Evolutionary conservation across 2,329 filamentous ascomycete genomes (phyloP), one percentile per base, ranked within the genome.

Genomic region (Celoporthe dispersa): DNA sequence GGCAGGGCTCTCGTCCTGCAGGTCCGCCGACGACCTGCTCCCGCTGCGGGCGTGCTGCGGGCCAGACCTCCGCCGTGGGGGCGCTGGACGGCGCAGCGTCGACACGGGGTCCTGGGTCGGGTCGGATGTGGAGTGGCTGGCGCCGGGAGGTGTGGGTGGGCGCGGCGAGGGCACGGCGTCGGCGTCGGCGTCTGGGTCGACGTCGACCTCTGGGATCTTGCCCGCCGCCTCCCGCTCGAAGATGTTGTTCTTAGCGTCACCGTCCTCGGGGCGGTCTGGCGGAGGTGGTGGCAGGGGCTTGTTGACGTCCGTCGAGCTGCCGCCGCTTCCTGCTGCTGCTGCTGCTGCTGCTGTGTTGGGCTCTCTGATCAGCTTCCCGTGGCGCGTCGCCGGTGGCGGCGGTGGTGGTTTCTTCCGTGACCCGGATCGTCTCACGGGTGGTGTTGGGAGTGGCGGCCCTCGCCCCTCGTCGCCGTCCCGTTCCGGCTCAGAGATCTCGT

Each of bases 371-470:
- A 90, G 85, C 79, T 91, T 94, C 5, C 93, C 93, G 80, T 94
- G 92, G 68, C 92, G 88, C 66, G 91, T 94, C 76, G 87, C 93
- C 14, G 85, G 85, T 31, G 92, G 92, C 8, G 91, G 91, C 6
- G 92, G 92, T 19, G 91, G 91, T 73, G 88, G 88, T 79, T 88
- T 90, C 77, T 91, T 92, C 73, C 85, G 81, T 55, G 82, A 77
- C 28, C 77, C 71, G 63, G 76, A 59, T 3, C 74, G 71, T 8
- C 74, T 73, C 8, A 75, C 70, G 31, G 76, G 70, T n/a, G 74
- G 72, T 41, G 77, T 76, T 9, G 55, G 12, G 22, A 44, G 22
- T 48, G 77, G 73, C 60, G 83, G 75, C 63, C 79, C 77, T 71
- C 75, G 81, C 53, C 77, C 81, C 67, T 86, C 83, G 4, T 85